Evolutionary conservation across 371 early-diverging fungal genomes (phyloP).

Genomic region (Rhizopus stolonifer): DNA sequence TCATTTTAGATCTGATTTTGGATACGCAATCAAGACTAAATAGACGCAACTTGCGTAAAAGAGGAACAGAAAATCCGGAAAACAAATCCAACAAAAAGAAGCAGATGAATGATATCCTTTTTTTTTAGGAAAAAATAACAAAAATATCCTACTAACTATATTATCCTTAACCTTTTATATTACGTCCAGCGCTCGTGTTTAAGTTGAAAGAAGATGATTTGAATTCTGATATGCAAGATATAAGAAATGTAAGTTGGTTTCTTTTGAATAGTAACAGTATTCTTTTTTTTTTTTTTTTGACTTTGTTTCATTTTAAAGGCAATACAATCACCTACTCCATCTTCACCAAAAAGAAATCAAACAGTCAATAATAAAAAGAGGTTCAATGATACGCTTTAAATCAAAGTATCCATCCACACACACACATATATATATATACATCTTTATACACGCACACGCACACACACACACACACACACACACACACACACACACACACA

Average conservation of each 20-base stretch:
- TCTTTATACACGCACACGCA: too few relatives aligned
- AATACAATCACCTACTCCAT: neutral
- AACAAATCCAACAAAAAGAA: conserved; percentile 44
- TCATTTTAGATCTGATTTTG: conserved; percentile 29
- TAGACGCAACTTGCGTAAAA: conserved; percentile 43
- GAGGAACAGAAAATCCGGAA: conserved; percentile 38
- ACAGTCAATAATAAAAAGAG: neutral
- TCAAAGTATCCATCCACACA: neutral
- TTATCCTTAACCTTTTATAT: conserved; percentile 33
- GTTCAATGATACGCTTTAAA: neutral
- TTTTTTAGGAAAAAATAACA: conserved; percentile 5
- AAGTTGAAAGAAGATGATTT: conserved; percentile 44
- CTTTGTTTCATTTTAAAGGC: neutral
- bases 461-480: too few relatives aligned
- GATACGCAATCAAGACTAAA: conserved; percentile 39
- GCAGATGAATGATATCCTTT: conserved; percentile 48
- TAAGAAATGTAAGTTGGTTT: conserved; percentile 43
- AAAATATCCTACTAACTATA: neutral
- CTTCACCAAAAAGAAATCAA: neutral
- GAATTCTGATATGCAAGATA: conserved; percentile 38
- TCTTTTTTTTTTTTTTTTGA: neutral
- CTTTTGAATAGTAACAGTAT: too few relatives aligned
- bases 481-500: too few relatives aligned
- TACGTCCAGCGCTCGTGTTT: conserved; percentile 41
- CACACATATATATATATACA: too few relatives aligned